Percentiles rank a stretch among this genome's conserved stretches.
These are phyloP conservation scores for Aurantiochytrium sp. DNA, from an alignment of 108 stramenopile genomes.

Conservation along the genomic window DNA sequence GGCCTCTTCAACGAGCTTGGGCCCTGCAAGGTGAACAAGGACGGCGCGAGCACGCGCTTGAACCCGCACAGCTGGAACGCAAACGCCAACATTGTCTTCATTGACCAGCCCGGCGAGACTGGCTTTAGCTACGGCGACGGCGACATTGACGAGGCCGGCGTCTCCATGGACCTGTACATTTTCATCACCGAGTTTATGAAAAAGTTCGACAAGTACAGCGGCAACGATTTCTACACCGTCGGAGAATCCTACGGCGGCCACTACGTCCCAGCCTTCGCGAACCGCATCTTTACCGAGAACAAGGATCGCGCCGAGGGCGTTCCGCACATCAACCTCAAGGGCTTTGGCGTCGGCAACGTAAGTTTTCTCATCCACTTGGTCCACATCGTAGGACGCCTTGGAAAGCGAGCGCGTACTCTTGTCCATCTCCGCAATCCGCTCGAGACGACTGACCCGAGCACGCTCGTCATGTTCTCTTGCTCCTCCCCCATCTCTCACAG, in stretches of 20 bases:
- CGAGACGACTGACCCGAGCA: too few species aligned
- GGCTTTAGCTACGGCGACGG: conserved; percentile 84
- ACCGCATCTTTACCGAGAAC: conserved; percentile 66
- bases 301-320: conserved; percentile 53
- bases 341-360: conserved; percentile 77
- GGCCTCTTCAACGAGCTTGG: conserved; percentile 90
- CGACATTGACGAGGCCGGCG: conserved; percentile 81
- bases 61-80: conserved; percentile 88
- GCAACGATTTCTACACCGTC: conserved; percentile 51
- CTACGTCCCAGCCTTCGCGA: conserved; percentile 84
- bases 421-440: too few species aligned
- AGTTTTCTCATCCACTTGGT: not conserved
- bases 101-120: conserved; percentile 89
- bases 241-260: conserved; percentile 87
- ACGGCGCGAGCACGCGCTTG: conserved; percentile 69
- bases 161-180: conserved; percentile 85
- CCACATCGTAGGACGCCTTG: too few species aligned
- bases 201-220: conserved; percentile 71
- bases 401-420: too few species aligned
- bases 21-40: conserved; percentile 79
- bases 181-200: conserved; percentile 84
- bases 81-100: conserved; percentile 78
- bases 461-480: too few species aligned
- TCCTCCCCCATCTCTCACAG: too few species aligned
- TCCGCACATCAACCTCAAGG: conserved; percentile 67